Base-by-base conservation (phyloP, 495 filamentous ascomycete species). In the Trichoderma virens region DNA sequence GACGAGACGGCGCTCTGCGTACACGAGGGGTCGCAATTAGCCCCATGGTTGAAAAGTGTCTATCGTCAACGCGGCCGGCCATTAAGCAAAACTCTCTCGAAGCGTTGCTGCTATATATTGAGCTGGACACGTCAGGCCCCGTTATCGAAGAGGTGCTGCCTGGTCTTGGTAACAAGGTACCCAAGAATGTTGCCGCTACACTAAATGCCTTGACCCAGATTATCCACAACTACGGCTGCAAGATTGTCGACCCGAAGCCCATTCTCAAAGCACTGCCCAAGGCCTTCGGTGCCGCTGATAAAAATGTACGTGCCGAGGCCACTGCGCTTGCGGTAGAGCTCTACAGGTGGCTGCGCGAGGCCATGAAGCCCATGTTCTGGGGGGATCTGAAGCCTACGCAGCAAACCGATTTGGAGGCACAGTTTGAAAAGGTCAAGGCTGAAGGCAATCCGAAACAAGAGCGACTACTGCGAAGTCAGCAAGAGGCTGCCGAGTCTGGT, bases 361-460 rank as follows among this genome's bases (percentile, higher is more conserved):
- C 93, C 2, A 98, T 99, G 83, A 99, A 99, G 73, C 91, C 93
- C 20, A 86, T 97, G 72, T 99, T 99, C 72, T 99, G 93, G 91
- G 85, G 84, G 47, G 95, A 98, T 47, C 75, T 99, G 65, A 99
- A 99, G 73, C 90, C 92, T 2, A 92, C 95, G 1, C 95, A 99
- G 67, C 95, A 99, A 72, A 85, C 85, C 66, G 95, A 99, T 72
- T 73, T 99, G 62, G 95, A 99, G 68, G 91, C 93, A 64, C 82
- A 95, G 45, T 99, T 99, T 65, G 93, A 97, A 68, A 88, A 86
- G 62, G 85, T 96, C 69, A 97, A 96, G 74, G 84, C 92, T 41
- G 93, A 98, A 67, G 85, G 89, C 6, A 59, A 86, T 14, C 90
- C 95, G 18, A 96, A 96, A 73, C 94, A 97, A 74, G 92, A 96